Base-by-base conservation (phyloP, 768 basidiomycete genomes). In the Xerocomus spinulosus region DNA sequence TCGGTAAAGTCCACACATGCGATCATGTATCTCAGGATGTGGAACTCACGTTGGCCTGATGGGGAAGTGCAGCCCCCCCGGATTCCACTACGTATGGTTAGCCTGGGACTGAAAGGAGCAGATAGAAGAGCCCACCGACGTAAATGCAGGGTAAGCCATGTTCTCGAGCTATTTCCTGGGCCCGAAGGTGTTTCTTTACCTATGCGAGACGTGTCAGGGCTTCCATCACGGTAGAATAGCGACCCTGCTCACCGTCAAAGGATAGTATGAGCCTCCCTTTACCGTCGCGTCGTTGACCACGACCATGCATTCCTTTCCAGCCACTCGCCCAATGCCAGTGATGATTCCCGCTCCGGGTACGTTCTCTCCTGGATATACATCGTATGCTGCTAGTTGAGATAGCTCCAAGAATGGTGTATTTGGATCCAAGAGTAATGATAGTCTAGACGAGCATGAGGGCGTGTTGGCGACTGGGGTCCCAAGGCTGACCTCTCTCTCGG, bases 241-340 rank as follows among this genome's bases (percentile, higher is more conserved):
- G 35, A 20, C n/a, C 4, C 20, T 14, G 29, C 74, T 48, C 51
- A 82, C 89, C 14, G 90, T 92, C 42, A 93, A 67, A 18, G 91
- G 92, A 61, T 92, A 91, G 66, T 95, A 95, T 1, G 88, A 88
- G 8, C 92, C 92, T 13, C 92, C 92, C 64, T 93, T 93, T 23
- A 92, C 90, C 7, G 90, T 92, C 26, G 92, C 85, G 62, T 97
- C 93, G 65, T 96, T 97, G n/a, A 90, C 87, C 5, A 95, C 83
- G 5, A 97, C 68, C 54, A 96, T 82, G 59, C 90, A 93, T 66
- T 94, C 89, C 49, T 79, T 72, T 1, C 91, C 91, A 20, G 83
- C 77, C 32, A 93, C 81, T 25, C 87, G 73, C 3, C 86, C 86
- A 50, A 85, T 77, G 18, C 93, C 93, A 3, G 92, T 92, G 51